Evolutionary conservation across 2,329 filamentous ascomycete genomes (phyloP).

Genomic region (Ophidiomyces ophidiicola): DNA sequence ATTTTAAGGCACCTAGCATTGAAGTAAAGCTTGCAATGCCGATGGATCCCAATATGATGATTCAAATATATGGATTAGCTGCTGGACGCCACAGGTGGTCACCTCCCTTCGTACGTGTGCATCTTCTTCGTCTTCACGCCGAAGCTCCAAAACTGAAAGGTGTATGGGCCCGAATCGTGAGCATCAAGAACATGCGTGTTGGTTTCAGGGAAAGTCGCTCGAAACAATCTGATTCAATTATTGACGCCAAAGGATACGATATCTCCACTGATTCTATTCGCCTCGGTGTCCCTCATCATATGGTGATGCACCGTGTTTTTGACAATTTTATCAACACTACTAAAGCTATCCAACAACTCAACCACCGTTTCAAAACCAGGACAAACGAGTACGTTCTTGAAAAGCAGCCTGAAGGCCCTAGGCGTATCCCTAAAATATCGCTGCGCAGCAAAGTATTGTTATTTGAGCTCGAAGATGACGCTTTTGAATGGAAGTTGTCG

Average conservation of each 20-base stretch:
- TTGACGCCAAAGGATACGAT: conserved; percentile 73
- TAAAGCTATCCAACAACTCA: conserved; percentile 82
- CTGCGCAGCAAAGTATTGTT: conserved; percentile 68
- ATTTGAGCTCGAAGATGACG: conserved; percentile 89
- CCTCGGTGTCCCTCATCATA: conserved; percentile 77
- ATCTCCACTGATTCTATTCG: conserved; percentile 74
- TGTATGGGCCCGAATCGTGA: conserved; percentile 78
- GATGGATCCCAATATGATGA: conserved; percentile 76
- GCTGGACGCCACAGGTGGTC: conserved; percentile 79
- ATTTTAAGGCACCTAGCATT: conserved; percentile 67
- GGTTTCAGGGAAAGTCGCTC: conserved; percentile 67
- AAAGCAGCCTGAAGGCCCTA: conserved; percentile 75
- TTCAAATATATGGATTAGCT: conserved; percentile 75
- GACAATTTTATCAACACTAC: conserved; percentile 82
- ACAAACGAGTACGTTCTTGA: conserved; percentile 79
- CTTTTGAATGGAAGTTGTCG: conserved; percentile 94
- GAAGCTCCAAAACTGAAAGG: conserved; percentile 70
- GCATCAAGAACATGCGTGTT: conserved; percentile 65
- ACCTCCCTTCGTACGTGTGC: conserved; percentile 64
- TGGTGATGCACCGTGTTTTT: conserved; percentile 79
- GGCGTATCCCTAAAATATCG: conserved; percentile 73
- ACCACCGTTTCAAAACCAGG: conserved; percentile 79
- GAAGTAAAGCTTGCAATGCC: conserved; percentile 86
- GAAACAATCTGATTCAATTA: conserved; percentile 49
- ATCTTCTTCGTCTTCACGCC: conserved; percentile 72